These are phyloP conservation scores for Myriosclerotinia scirpicola DNA, from an alignment of 2,329 filamentous ascomycete species.

Conservation along the genomic window DNA sequence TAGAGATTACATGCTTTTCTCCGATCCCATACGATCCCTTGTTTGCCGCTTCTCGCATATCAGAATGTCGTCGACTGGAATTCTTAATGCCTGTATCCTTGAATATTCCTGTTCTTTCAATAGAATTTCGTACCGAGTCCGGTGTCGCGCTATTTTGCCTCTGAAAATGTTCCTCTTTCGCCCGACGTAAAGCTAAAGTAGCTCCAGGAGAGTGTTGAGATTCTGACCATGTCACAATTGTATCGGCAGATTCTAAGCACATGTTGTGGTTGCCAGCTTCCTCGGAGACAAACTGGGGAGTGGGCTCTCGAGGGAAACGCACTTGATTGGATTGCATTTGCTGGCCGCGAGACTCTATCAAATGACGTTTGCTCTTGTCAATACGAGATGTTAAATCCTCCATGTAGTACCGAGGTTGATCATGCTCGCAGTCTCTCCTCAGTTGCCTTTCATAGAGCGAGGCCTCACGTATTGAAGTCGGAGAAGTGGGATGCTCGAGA, in stretches of 20 bases:
- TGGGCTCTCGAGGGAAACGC: not conserved
- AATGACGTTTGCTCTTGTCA: not conserved
- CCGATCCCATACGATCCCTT: not conserved
- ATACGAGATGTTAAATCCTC: not conserved
- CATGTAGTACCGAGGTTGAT: not conserved
- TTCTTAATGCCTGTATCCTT: constrained; percentile 34
- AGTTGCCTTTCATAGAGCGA: constrained; percentile 16
- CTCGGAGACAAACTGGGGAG: not conserved
- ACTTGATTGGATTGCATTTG: not conserved
- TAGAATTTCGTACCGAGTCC: constrained; percentile 30
- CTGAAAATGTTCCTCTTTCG: not conserved
- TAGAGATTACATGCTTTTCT: not conserved
- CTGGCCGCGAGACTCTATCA: not conserved
- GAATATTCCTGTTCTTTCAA: constrained; percentile 37
- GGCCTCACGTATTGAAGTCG: not conserved
- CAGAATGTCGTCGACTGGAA: not conserved
- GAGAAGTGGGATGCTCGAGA: constrained; percentile 7
- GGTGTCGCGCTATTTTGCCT: constrained; percentile 32
- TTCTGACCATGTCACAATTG: constrained; percentile 37
- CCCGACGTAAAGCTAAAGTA: constrained; percentile 5
- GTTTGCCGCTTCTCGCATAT: not conserved
- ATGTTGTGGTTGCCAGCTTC: constrained; percentile 11
- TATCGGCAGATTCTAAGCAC: constrained; percentile 28
- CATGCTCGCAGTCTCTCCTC: not conserved
- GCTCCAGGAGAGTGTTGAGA: constrained; percentile 29